A percentile compares a stretch with the other conserved stretches of the same genome.
phyloP scores from a whole-genome alignment of 129 eudicot genomes.

The Flaveria brownii region DNA sequence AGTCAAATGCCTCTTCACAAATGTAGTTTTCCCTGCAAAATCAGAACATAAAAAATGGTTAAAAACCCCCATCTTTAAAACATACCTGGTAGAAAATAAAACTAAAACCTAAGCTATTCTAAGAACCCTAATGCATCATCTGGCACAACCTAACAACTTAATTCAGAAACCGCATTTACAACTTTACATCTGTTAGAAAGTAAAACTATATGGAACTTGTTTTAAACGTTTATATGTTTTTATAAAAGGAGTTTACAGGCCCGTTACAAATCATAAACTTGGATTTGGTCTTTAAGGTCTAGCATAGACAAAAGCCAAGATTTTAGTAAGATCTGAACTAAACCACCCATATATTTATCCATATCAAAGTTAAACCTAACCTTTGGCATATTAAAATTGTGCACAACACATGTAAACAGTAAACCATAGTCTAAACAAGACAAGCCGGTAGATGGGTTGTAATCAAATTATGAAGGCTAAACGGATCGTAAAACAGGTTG shows the following conservation, averaged over 20 bases:
- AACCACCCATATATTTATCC: neutral
- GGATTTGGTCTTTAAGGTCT: neutral
- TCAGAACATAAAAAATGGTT: neutral
- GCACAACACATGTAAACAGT: neutral
- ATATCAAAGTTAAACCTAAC: neutral
- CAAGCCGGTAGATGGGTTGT: neutral
- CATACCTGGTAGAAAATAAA: neutral
- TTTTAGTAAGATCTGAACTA: neutral
- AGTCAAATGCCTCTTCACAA: constrained; percentile 79
- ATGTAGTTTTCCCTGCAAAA: constrained; percentile 69
- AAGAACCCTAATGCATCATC: neutral
- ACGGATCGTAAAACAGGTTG: neutral
- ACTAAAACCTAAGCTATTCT: neutral
- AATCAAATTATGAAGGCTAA: neutral
- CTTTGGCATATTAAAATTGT: neutral
- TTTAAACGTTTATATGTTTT: neutral
- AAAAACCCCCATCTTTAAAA: neutral
- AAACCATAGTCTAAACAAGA: neutral
- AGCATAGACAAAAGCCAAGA: neutral
- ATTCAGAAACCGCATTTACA: no score
- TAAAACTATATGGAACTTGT: neutral
- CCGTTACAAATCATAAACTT: neutral
- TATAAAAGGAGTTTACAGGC: neutral
- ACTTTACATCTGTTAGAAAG: no score
- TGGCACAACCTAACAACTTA: no score